Conservation (phyloP, 2,329 filamentous ascomycete genomes). For the Aspergillus caelatus region DNA sequence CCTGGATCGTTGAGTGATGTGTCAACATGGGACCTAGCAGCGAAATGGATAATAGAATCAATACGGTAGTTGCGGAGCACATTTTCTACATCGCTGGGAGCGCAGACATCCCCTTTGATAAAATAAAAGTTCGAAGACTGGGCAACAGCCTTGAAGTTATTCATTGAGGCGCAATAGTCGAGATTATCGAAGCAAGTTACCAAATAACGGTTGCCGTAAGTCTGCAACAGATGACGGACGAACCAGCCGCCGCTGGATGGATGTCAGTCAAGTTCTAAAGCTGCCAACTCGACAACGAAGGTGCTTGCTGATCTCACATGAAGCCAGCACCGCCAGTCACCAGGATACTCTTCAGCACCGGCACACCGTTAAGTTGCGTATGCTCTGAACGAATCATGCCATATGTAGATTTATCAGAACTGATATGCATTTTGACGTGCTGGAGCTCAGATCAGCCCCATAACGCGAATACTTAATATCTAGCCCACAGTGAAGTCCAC, state of each 20-base stretch:
- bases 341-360: constrained; percentile 3
- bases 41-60: constrained; percentile 81
- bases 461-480: too few relatives aligned
- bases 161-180: constrained; percentile 78
- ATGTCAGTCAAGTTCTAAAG: too few relatives aligned
- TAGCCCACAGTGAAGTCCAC: too few relatives aligned
- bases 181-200: constrained; percentile 83
- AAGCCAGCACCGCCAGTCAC: neutral
- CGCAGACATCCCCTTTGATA: constrained; percentile 77
- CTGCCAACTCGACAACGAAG: too few relatives aligned
- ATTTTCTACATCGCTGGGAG: constrained; percentile 68
- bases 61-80: constrained; percentile 72
- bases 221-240: too few relatives aligned
- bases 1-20: constrained; percentile 79
- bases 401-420: neutral
- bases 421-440: neutral
- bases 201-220: constrained; percentile 57
- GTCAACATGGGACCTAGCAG: constrained; percentile 81
- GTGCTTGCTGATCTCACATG: too few relatives aligned
- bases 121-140: constrained; percentile 73
- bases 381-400: neutral
- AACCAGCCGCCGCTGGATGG: too few relatives aligned
- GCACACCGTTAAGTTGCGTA: neutral
- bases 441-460: neutral
- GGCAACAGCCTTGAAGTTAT: constrained; percentile 73